A percentile compares a stretch with the other conserved stretches of the same genome.
Conservation (phyloP, 2,329 filamentous ascomycete genomes). For the Atkinsonella hypoxylon region DNA sequence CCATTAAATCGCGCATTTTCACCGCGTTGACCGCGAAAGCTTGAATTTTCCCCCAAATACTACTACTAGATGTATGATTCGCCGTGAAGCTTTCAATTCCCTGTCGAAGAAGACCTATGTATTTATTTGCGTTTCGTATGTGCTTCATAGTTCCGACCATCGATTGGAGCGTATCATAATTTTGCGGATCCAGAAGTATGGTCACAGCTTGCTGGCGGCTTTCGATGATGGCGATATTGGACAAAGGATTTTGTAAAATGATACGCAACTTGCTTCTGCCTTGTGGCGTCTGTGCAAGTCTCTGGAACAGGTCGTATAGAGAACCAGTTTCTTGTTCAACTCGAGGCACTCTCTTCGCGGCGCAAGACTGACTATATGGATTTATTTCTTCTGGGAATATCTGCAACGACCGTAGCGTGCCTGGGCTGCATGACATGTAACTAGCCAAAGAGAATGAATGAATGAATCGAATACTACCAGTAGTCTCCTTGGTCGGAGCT, state of each 20-base stretch:
- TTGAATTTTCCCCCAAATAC: constrained; percentile 60
- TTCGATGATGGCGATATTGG: constrained; percentile 54
- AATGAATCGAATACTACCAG: neutral
- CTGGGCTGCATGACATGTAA: constrained; percentile 66
- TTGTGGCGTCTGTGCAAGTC: constrained; percentile 64
- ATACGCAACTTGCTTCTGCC: constrained; percentile 65
- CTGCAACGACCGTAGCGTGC: constrained; percentile 73
- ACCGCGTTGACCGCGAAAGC: constrained; percentile 62
- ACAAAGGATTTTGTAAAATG: constrained; percentile 68
- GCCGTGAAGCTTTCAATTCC: constrained; percentile 50
- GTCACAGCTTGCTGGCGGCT: constrained; percentile 60
- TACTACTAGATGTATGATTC: constrained; percentile 44
- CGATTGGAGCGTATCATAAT: constrained; percentile 40
- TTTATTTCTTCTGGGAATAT: constrained; percentile 75
- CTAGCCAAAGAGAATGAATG: constrained; percentile 56
- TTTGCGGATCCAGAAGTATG: constrained; percentile 55
- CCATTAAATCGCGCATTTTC: constrained; percentile 52
- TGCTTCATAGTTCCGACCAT: constrained; percentile 52
- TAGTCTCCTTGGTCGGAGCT: neutral
- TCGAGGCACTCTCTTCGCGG: constrained; percentile 28
- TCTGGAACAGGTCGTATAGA: constrained; percentile 70
- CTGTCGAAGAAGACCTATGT: constrained; percentile 61
- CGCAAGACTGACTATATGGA: constrained; percentile 68
- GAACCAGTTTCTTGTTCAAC: constrained; percentile 72
- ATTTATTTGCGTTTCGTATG: constrained; percentile 62